Evolutionary conservation across 2,329 filamentous ascomycete species (phyloP).

Genomic region (Paramyrothecium sp.): DNA sequence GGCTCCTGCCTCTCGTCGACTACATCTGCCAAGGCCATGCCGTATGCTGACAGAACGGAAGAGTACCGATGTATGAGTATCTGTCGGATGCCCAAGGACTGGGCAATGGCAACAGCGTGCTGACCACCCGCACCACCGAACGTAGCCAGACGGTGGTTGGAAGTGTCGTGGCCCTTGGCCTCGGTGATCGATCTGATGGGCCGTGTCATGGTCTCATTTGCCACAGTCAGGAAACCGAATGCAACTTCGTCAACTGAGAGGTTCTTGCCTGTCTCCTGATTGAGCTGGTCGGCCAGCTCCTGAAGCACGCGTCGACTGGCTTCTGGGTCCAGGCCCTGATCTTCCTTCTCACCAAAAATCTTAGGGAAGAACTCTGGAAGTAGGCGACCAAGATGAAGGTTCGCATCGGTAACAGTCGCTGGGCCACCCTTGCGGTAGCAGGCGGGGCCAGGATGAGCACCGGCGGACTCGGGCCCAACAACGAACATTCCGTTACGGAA

Average conservation of each 20-base stretch:
- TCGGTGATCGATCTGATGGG: slow-evolving; percentile 90
- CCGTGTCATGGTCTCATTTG: slow-evolving; percentile 88
- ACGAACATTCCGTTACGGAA: slow-evolving; percentile 89
- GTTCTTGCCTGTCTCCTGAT: slow-evolving; percentile 66
- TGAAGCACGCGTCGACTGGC: slow-evolving; percentile 75
- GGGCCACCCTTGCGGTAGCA: slow-evolving; percentile 91
- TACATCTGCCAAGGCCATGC: slow-evolving; percentile 90
- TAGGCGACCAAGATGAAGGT: slow-evolving; percentile 79
- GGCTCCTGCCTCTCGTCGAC: slow-evolving; percentile 89
- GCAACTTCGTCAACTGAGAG: slow-evolving; percentile 85
- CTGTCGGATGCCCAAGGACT: slow-evolving; percentile 79
- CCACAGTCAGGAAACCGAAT: slow-evolving; percentile 84
- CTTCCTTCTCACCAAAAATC: slow-evolving; percentile 88
- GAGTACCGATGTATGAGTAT: slow-evolving; percentile 87
- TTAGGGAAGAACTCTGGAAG: slow-evolving; percentile 91
- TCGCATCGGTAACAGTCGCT: slow-evolving; percentile 90
- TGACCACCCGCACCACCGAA: slow-evolving; percentile 92
- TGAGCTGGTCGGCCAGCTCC: slow-evolving; percentile 75
- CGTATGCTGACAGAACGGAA: slow-evolving; percentile 85
- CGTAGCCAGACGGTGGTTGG: slow-evolving; percentile 84
- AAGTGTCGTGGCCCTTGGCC: slow-evolving; percentile 88
- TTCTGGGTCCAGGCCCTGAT: slow-evolving; percentile 74
- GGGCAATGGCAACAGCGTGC: slow-evolving; percentile 87
- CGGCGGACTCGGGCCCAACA: slow-evolving; percentile 85
- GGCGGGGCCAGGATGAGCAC: slow-evolving; percentile 84